These are phyloP conservation scores for Hanseniaspora thailandica DNA, from an alignment of 805 yeast genomes.

Conservation along the genomic window DNA sequence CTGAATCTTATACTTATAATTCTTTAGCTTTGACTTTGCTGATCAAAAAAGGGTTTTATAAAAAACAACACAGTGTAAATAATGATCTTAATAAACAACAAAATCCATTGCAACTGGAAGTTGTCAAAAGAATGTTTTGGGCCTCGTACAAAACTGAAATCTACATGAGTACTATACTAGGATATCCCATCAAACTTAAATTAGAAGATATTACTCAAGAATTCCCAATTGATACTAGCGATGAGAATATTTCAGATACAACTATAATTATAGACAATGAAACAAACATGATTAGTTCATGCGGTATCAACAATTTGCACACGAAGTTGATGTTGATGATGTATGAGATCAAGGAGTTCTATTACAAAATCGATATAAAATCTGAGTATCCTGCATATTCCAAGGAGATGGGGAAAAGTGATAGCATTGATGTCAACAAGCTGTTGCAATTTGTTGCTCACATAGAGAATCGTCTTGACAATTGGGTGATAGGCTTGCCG, in stretches of 20 bases:
- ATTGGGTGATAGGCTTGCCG: conserved; percentile 65
- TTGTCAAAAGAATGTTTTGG: conserved; percentile 76
- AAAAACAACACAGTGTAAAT: conserved; percentile 38
- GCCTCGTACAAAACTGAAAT: conserved; percentile 84
- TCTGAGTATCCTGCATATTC: conserved; percentile 17
- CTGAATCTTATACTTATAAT: conserved; percentile 79
- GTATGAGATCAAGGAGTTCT: conserved; percentile 52
- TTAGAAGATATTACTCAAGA: conserved; percentile 81
- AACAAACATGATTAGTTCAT: conserved; percentile 45
- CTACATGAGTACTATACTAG: conserved; percentile 75
- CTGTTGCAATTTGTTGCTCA: conserved; percentile 31
- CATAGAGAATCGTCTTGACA: conserved; percentile 55
- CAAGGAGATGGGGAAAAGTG: conserved; percentile 3
- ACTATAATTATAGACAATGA: conserved; percentile 41
- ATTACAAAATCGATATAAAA: conserved; percentile 55
- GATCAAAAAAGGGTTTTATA: conserved; percentile 67
- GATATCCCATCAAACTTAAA: conserved; percentile 65
- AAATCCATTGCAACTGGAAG: conserved; percentile 71
- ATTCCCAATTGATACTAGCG: conserved; percentile 73
- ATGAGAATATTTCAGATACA: conserved; percentile 66
- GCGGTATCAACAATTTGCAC: conserved; percentile 77
- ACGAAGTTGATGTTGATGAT: conserved; percentile 61
- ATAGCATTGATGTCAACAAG: conserved; percentile 20
- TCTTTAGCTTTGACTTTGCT: conserved; percentile 81
- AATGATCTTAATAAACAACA: conserved; percentile 33